A percentile compares a stretch with the other conserved stretches of the same genome.
These are phyloP conservation scores for Hypomyces perniciosus DNA, from an alignment of 2,329 filamentous ascomycete species.

Conservation along the genomic window DNA sequence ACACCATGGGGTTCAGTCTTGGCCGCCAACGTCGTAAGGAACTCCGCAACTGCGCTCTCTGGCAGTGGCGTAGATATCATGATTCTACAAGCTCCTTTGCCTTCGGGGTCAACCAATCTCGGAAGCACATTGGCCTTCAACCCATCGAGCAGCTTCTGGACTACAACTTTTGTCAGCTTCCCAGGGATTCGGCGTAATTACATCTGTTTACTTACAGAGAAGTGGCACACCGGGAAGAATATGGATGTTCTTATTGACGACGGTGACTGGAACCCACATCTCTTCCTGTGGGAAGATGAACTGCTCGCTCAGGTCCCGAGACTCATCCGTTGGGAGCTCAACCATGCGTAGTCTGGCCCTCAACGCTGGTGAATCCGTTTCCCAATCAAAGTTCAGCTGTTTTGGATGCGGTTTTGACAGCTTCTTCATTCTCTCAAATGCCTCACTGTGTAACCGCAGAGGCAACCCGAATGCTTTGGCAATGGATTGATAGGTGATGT, in stretches of 20 bases:
- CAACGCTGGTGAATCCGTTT: conserved; percentile 69
- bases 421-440: conserved; percentile 76
- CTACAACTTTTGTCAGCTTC: conserved; percentile 25
- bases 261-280: conserved; percentile 83
- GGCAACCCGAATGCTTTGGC: conserved; percentile 79
- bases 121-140: conserved; percentile 65
- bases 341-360: conserved; percentile 89
- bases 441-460: conserved; percentile 69
- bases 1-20: conserved; percentile 69
- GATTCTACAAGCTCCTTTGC: conserved; percentile 71
- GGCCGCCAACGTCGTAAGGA: conserved; percentile 71
- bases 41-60: conserved; percentile 80
- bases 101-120: conserved; percentile 71
- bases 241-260: conserved; percentile 90
- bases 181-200: too few relatives aligned
- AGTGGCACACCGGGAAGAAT: conserved; percentile 86
- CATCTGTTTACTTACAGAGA: conserved; percentile 52
- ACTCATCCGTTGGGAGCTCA: conserved; percentile 69
- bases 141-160: conserved; percentile 70
- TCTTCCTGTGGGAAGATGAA: conserved; percentile 73
- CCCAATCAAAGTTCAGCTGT: conserved; percentile 76
- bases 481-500: conserved; percentile 94
- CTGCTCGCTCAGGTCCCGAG: conserved; percentile 60
- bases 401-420: conserved; percentile 68
- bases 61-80: conserved; percentile 81